A percentile compares a stretch with the other conserved stretches of the same genome.
phyloP scores from a whole-genome alignment of 1,284 basidiomycete genomes.

The Tranzscheliella williamsii region DNA sequence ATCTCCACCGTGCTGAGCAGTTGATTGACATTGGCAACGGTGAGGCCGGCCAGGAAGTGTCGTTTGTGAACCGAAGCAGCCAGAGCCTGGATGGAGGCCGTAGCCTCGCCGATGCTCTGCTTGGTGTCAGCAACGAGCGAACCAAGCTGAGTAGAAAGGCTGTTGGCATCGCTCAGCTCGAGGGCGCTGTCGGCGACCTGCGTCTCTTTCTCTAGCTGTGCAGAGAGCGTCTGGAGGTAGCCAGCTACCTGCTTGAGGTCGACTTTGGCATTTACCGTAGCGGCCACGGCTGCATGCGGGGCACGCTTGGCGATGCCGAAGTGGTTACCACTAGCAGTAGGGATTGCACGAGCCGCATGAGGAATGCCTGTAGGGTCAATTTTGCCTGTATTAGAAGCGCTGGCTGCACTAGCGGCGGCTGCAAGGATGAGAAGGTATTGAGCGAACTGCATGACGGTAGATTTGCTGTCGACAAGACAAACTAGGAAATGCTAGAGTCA shows the following conservation, averaged over 20 bases:
- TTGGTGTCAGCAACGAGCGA: neutral
- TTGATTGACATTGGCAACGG: neutral
- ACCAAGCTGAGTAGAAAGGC: neutral
- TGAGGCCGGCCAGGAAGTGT: neutral
- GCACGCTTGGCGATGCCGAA: slow-evolving; percentile 11
- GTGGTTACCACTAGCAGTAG: neutral
- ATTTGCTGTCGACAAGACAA: no score
- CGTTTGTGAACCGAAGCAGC: neutral
- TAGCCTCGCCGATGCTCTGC: neutral
- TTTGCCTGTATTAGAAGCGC: neutral
- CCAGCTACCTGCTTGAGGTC: slow-evolving; percentile 21
- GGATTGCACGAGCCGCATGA: neutral
- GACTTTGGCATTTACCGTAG: slow-evolving; percentile 1
- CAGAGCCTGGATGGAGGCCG: neutral
- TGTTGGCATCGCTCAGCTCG: slow-evolving; percentile 2
- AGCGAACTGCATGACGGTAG: neutral
- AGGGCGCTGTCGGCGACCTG: slow-evolving; percentile 5
- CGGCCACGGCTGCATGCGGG: neutral
- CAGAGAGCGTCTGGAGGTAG: slow-evolving; percentile 20
- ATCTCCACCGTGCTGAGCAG: neutral
- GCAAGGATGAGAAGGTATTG: neutral
- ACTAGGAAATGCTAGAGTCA: no score
- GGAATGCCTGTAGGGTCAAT: no score
- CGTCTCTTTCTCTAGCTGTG: slow-evolving; percentile 11
- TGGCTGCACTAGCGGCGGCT: neutral